Evolutionary conservation across 345 rosid genomes (phyloP), one percentile per base, ranked within the genome.

Genomic region (Moringa oleifera): DNA sequence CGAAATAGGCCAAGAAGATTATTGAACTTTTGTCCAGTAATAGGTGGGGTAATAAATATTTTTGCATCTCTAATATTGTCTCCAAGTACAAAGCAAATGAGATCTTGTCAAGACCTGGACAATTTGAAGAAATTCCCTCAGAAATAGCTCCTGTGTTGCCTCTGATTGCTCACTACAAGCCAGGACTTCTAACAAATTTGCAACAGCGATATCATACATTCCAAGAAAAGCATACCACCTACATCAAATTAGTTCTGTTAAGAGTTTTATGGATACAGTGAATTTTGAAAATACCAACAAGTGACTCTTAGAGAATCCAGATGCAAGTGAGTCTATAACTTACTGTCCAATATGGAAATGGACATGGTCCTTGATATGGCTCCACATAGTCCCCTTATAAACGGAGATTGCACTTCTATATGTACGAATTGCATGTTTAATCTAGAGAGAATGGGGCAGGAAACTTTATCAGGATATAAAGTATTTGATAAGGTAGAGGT

Each of bases 141-240:
- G 81, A 67, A 88, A 88, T 53, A 87, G 75, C 80, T 94, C 99
- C 72, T 94, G 99, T 17, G 81, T 87, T 80, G 89, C 73, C 84
- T 84, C 91, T 33, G 96, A 83, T 77, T 94, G 97, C 75, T 91
- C 82, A 67, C 83, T 75, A 74, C 96, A 87, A 53, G 85, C 81
- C 75, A 94, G 79, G 73, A 91, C 85, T 73, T 88, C 84, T 79
- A 91, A 74, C 93, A 91, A 76, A 73, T 89, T 83, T 37, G 56
- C 61, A 55, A 87, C 87, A 64, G 97, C 97, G 73, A 86, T 79
- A 74, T 94, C 99, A 83, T 88, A 75, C 80, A 88, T 75, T 62
- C 95, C 97, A 78, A 94, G 95, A 65, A 77, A 68, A 68, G 85
- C 85, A 84, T 88, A 94, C 95, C 97, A 94, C 79, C 97, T 94